Percentiles rank a stretch among this genome's conserved stretches.
Evolutionary conservation across 768 basidiomycete species (phyloP).

Genomic region (Tephrocybe sp.): DNA sequence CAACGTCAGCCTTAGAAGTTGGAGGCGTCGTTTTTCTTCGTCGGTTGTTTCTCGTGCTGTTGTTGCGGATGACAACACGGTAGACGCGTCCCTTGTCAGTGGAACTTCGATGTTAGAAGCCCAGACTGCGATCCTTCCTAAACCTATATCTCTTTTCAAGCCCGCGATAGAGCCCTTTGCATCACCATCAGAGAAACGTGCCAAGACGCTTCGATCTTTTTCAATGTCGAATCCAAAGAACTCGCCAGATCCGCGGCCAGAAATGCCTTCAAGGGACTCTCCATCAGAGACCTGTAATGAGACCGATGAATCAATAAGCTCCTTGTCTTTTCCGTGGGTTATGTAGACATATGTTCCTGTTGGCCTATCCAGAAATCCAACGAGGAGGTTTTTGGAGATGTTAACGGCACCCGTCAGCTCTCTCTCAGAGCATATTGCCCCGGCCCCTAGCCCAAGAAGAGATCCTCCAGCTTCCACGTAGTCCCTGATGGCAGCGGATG

Average conservation of each 20-base stretch:
- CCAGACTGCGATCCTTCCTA: conserved; percentile 57
- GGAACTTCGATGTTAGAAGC: conserved; percentile 60
- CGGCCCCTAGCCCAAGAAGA: conserved; percentile 66
- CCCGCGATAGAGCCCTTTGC: conserved; percentile 29
- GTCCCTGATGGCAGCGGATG: conserved; percentile 47
- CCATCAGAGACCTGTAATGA: conserved; percentile 22
- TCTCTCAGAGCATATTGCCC: conserved; percentile 42
- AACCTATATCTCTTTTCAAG: conserved; percentile 33
- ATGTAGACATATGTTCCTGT: conserved; percentile 31
- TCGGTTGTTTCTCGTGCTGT: conserved; percentile 10
- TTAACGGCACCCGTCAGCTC: conserved; percentile 20
- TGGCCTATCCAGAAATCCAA: conserved; percentile 36
- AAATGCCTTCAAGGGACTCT: conserved; percentile 27
- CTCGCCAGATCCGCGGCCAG: conserved; percentile 21
- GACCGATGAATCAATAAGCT: conserved; percentile 12
- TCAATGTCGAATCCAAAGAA: conserved; percentile 30
- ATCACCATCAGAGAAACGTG: conserved; percentile 24
- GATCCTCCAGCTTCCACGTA: conserved; percentile 71
- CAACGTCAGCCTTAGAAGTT: conserved; percentile 33
- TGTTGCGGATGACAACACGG: too few relatives aligned
- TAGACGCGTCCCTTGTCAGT: conserved; percentile 29
- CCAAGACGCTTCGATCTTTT: conserved; percentile 29
- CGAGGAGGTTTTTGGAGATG: conserved; percentile 25
- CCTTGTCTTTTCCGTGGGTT: conserved; percentile 13
- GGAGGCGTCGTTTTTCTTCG: conserved; percentile 23